Evolutionary conservation across 2,329 filamentous ascomycete species (phyloP).

Genomic region (Huntiella decipiens): DNA sequence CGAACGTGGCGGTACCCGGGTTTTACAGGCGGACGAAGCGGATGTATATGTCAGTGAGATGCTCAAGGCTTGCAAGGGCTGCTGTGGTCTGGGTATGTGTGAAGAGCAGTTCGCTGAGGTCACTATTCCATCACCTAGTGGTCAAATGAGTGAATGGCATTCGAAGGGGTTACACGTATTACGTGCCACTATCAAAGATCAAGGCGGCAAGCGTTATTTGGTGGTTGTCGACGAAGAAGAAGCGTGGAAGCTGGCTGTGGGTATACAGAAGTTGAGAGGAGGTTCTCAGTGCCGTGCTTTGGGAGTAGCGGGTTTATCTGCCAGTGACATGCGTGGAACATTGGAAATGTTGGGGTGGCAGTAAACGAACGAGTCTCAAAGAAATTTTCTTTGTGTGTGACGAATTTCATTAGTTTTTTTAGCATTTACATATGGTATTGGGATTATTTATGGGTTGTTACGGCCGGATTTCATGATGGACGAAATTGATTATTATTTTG

Average conservation of each 20-base stretch:
- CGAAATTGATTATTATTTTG: too few species aligned
- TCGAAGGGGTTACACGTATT: conserved; percentile 40
- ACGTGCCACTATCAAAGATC: conserved; percentile 43
- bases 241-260: conserved; percentile 47
- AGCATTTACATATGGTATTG: too few species aligned
- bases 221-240: conserved; percentile 47
- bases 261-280: conserved; percentile 38
- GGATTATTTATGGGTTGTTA: too few species aligned
- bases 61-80: conserved; percentile 43
- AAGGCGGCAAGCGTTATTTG: conserved; percentile 46
- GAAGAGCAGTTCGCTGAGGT: conserved; percentile 25
- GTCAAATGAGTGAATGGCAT: conserved; percentile 35
- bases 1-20: conserved; percentile 29
- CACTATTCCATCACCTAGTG: conserved; percentile 22
- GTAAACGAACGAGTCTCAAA: conserved; percentile 1
- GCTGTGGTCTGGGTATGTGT: conserved; percentile 37
- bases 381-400: too few species aligned
- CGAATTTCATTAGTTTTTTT: too few species aligned
- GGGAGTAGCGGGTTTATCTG: conserved; percentile 36
- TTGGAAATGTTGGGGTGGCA: conserved; percentile 41
- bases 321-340: conserved; percentile 32
- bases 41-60: conserved; percentile 45
- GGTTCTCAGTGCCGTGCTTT: conserved; percentile 41
- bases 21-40: conserved; percentile 43
- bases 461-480: too few species aligned